Base-by-base conservation (phyloP, 176 grass and related monocot species). In the Avena eriantha region DNA sequence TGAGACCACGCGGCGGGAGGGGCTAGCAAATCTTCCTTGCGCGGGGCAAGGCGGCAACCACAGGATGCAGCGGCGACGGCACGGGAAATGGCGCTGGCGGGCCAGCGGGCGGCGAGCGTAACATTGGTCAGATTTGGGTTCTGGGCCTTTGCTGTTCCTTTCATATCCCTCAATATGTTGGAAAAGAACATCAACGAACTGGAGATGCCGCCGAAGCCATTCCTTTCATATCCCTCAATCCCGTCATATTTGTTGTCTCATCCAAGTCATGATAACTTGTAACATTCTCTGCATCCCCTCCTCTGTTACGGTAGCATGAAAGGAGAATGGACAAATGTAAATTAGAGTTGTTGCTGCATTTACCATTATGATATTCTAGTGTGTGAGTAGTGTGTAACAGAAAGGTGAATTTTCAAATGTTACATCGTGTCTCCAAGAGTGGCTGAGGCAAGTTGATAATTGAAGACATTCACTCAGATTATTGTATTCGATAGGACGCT, bases 131-230 rank as follows among this genome's bases (percentile, higher is more conserved):
- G 22, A 63, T 63, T 63, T 63, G 57, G 4, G 63, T 1, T 66
- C 0, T 29, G 10, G 23, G 61, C 61, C 4, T 50, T 31, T 14
- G 4, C 11, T 29, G 61, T 31, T 65, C 61, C 24, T n/a, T n/a
- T 18, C 4, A 7, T 55, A 18, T 18, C 7, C 53, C 7, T 82
- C 21, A 86, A 95, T 75, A 95, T 95, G 88, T 26, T 95, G 10
- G 7, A 87, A 57, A 90, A 77, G 54, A 82, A 19, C 55, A 57
- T 89, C 50, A 17, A 79, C 0, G 83, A 89, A 80, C 13, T 95
- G 56, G 65, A 91, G 56, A 85, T 93, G 36, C 89, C 89, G n/a
- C 87, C 91, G 0, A 88, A 86, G 68, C 70, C 78, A 0, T 81
- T 81, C 67, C 54, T 64, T 63, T 64, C 77, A 0, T 64, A 18